Base-by-base conservation (phyloP, 2,329 filamentous ascomycete species). In the Aspergillus ruber region DNA sequence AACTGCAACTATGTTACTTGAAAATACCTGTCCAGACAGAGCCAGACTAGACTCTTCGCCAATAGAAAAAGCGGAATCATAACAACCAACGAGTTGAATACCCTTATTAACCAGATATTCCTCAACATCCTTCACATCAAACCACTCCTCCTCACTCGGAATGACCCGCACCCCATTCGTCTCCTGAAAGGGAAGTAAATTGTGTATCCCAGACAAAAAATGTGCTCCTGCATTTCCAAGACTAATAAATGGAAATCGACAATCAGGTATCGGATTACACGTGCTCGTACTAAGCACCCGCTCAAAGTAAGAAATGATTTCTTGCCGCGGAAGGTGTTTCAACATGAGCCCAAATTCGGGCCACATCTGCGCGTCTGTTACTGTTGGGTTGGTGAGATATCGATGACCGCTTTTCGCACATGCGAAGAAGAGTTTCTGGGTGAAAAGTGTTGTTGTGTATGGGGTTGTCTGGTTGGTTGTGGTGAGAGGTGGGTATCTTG, bases 111-210 rank as follows among this genome's bases (percentile, higher is more conserved):
- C 29, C 29, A 57, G 25, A 41, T 50, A 57, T 7, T 51, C 50
- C 27, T 58, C 55, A 2, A 58, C 41, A 43, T 58, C 56, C 39
- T 51, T 47, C 9, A 49, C 44, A 43, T 58, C 56, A 29, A 56
- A 57, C 56, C 56, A 58, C 18, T 57, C 48, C 27, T 55, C 46
- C 15, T 50, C 49, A 3, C 46, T 43, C 29, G 25, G 25, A 46
- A 52, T 6, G 20, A 45, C 17, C 20, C n/a, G 36, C 8, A 52
- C 44, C 1, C 52, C 52, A 41, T 54, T 54, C 10, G 52, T 45
- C 38, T 6, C 46, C 33, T 46, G 45, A 10, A 54, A 47, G 2
- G 23, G 38, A 12, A 44, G 41, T 5, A 52, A 33, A 15, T 32
- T 44, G 6, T 43, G 33, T 7, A 42, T 36, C 17, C 6, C 21